Evolutionary conservation across 192 early-diverging fungal genomes (phyloP).

Genomic region (Coemansia sp.): DNA sequence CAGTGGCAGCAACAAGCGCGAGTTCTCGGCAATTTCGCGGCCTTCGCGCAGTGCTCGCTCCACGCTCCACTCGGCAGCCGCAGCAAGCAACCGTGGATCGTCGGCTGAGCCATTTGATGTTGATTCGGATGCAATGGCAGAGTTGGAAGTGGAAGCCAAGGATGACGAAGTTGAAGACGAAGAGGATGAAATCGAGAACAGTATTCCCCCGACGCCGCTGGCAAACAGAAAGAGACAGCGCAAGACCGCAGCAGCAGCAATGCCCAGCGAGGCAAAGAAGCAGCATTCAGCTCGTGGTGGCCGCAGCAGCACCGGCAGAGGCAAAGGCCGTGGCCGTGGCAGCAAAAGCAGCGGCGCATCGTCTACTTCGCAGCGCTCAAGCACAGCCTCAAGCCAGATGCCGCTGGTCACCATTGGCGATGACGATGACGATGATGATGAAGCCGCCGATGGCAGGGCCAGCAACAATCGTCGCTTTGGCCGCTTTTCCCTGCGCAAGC

Average conservation of each 20-base stretch:
- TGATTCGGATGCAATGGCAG: neutral
- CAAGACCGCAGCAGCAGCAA: conserved; percentile 6
- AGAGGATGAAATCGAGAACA: neutral
- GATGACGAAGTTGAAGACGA: neutral
- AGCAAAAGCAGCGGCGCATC: neutral
- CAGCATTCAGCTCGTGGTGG: conserved; percentile 13
- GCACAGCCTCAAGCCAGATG: conserved; percentile 18
- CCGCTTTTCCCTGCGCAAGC: conserved; percentile 30
- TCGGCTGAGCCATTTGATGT: conserved; percentile 3
- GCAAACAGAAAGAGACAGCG: conserved; percentile 13
- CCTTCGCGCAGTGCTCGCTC: conserved; percentile 44
- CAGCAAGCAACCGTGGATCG: neutral
- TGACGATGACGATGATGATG: conserved; percentile 16
- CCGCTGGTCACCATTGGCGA: conserved; percentile 23
- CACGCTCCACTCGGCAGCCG: conserved; percentile 9
- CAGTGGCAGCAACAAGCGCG: conserved; percentile 5
- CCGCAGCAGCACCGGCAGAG: conserved; percentile 13
- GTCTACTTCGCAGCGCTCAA: conserved; percentile 20
- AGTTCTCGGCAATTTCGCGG: conserved; percentile 11
- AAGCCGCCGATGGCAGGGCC: neutral
- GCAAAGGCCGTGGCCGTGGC: conserved; percentile 22
- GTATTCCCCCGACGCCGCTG: neutral
- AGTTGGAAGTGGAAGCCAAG: neutral
- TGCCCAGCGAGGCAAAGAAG: neutral
- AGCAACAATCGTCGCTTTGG: conserved; percentile 17